A percentile compares a stretch with the other conserved stretches of the same genome.
These are phyloP conservation scores for Nicotiana undulata DNA, from an alignment of 257 asterid species.

Conservation along the genomic window DNA sequence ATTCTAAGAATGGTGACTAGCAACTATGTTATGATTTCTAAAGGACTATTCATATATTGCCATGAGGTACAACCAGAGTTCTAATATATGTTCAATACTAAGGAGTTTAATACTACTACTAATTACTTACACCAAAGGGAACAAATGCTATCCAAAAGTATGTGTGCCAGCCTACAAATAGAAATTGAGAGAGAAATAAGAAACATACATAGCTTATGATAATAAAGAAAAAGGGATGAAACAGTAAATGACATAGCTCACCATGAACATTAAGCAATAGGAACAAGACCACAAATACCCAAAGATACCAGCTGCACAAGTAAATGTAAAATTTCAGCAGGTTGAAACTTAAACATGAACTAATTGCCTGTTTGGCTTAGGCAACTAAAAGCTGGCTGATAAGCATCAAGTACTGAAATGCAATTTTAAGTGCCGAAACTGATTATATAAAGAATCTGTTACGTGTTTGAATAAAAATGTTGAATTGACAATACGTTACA, in stretches of 20 bases:
- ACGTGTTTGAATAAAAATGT: background rate
- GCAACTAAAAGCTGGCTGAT: background rate
- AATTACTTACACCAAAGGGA: constrained; percentile 47
- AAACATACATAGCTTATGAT: background rate
- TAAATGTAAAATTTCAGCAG: background rate
- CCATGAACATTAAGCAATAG: constrained; percentile 60
- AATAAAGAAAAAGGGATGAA: background rate
- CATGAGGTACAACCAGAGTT: background rate
- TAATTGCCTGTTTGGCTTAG: background rate
- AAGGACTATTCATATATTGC: background rate
- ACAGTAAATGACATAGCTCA: constrained; percentile 12
- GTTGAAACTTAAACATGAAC: background rate
- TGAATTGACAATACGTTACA: background rate
- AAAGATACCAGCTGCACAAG: constrained; percentile 69
- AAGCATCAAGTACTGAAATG: background rate
- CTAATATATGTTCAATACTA: background rate
- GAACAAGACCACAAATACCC: constrained; percentile 61
- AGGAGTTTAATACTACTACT: background rate
- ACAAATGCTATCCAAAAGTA: constrained; percentile 67
- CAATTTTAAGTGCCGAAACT: background rate
- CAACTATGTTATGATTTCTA: background rate
- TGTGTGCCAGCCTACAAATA: constrained; percentile 61
- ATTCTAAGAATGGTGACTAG: background rate
- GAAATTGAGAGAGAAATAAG: background rate
- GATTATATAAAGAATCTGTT: background rate